These are phyloP conservation scores for Lepidium sativum DNA, from an alignment of 345 rosid species.

Conservation along the genomic window DNA sequence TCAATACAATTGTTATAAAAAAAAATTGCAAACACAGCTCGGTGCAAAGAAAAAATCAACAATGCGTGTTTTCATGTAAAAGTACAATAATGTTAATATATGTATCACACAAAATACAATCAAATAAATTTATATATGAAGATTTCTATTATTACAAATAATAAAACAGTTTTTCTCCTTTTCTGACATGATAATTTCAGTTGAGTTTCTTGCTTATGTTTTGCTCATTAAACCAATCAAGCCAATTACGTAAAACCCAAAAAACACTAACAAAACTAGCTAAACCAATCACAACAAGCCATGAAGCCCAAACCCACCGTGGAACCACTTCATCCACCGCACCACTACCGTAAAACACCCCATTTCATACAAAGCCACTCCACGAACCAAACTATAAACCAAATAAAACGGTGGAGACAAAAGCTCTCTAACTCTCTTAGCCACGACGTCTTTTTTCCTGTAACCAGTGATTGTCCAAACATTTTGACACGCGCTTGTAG, in stretches of 20 bases:
- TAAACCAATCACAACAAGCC: conserved; percentile 51
- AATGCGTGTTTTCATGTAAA: neutral
- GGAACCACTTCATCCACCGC: conserved; percentile 41
- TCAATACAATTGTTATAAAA: no score
- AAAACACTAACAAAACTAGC: conserved; percentile 53
- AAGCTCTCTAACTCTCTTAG: conserved; percentile 34
- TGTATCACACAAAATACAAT: neutral
- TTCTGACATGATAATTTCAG: neutral
- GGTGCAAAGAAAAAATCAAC: neutral
- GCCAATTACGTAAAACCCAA: conserved; percentile 64
- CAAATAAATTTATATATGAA: neutral
- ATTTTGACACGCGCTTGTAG: conserved; percentile 77
- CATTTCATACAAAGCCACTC: conserved; percentile 45
- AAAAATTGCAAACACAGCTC: no score
- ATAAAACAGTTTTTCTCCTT: neutral
- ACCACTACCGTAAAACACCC: conserved; percentile 37
- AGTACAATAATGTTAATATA: neutral
- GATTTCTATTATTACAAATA: neutral
- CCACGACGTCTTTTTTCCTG: conserved; percentile 35
- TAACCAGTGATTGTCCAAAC: conserved; percentile 48
- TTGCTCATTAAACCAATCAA: conserved; percentile 38
- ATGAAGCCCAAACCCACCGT: conserved; percentile 80
- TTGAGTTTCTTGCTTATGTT: conserved; percentile 6
- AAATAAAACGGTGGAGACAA: conserved; percentile 48
- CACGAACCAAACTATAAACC: conserved; percentile 56